These are phyloP conservation scores for Iris macrosiphon DNA, from an alignment of 106 monocot species.

Conservation along the genomic window DNA sequence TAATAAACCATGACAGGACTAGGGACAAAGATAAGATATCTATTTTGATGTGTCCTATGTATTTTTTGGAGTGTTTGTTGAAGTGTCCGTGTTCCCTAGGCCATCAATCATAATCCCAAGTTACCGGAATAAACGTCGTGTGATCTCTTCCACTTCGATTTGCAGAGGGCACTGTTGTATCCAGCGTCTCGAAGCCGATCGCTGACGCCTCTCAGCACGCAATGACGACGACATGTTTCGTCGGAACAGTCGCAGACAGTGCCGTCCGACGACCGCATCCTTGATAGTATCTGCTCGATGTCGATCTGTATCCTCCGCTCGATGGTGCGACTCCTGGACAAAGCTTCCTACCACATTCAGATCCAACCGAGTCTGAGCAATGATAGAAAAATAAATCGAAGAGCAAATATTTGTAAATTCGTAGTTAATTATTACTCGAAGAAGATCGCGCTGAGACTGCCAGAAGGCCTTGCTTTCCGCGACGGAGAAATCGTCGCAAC, in stretches of 20 bases:
- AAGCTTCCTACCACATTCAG: slow-evolving; percentile 25
- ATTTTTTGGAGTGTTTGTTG: too few species aligned
- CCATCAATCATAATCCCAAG: too few species aligned
- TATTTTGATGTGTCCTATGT: too few species aligned
- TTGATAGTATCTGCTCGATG: slow-evolving; percentile 27
- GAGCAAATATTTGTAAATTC: too few species aligned
- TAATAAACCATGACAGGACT: too few species aligned
- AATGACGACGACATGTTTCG: slow-evolving; percentile 23
- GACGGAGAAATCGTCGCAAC: background rate
- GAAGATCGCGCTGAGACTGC: slow-evolving; percentile 20
- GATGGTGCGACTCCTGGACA: slow-evolving; percentile 28
- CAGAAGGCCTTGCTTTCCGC: slow-evolving; percentile 25
- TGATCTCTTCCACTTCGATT: slow-evolving; percentile 64
- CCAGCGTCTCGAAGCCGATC: slow-evolving; percentile 38
- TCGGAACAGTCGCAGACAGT: too few species aligned
- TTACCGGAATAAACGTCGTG: slow-evolving; percentile 60
- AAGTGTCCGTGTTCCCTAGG: too few species aligned
- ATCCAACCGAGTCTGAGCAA: too few species aligned
- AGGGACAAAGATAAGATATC: too few species aligned
- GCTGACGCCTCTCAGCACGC: slow-evolving; percentile 19
- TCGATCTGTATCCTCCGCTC: slow-evolving; percentile 33
- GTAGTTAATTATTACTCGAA: slow-evolving; percentile 9
- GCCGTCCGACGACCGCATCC: slow-evolving; percentile 17
- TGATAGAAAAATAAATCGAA: too few species aligned
- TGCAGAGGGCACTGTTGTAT: slow-evolving; percentile 64